These are phyloP conservation scores for Dactylorhiza incarnata DNA, from an alignment of 106 monocot genomes.

Conservation along the genomic window DNA sequence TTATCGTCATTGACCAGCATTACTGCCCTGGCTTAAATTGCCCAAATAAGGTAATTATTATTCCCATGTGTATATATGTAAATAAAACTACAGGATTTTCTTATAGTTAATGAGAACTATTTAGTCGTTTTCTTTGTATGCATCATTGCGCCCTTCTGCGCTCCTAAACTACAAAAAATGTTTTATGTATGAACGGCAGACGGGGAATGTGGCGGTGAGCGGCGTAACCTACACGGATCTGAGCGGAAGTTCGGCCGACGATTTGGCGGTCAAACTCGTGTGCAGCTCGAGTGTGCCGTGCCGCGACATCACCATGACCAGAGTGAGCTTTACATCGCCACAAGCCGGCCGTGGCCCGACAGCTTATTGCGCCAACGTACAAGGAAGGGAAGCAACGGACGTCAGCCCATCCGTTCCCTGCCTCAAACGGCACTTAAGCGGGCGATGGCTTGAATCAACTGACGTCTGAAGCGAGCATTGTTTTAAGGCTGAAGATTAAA, in stretches of 20 bases:
- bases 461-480: no score
- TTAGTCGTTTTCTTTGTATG: no score
- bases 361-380: conserved; percentile 4
- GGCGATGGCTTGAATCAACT: no score
- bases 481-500: no score
- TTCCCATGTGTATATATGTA: no score
- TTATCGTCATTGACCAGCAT: conserved; percentile 8
- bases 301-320: not conserved
- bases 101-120: no score
- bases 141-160: no score
- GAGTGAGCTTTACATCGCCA: not conserved
- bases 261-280: conserved; percentile 9
- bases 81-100: no score
- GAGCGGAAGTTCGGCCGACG: not conserved
- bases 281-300: conserved; percentile 10
- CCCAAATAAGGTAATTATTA: conserved; percentile 9
- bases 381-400: not conserved
- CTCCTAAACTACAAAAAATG: no score
- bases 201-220: not conserved
- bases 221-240: not conserved
- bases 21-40: conserved; percentile 10
- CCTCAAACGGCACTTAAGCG: no score
- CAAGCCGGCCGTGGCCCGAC: no score
- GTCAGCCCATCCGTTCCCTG: not conserved
- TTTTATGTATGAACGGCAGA: no score